Evolutionary conservation across 2,329 filamentous ascomycete genomes (phyloP).

Genomic region (Penicillium oxalicum): DNA sequence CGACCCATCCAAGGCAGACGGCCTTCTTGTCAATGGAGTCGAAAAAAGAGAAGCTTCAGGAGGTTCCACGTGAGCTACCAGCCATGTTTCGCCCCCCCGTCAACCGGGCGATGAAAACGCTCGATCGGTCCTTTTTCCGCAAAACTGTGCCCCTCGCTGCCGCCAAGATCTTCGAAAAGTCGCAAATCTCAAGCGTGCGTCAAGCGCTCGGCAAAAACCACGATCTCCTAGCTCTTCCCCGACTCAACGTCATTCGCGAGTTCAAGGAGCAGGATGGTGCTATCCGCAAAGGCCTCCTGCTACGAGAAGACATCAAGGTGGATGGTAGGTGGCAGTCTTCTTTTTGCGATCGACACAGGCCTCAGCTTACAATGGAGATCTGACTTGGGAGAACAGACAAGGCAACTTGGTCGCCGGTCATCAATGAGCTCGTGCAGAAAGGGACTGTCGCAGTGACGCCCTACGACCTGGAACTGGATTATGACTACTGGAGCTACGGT

Average conservation of each 20-base stretch:
- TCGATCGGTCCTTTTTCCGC: constrained; percentile 79
- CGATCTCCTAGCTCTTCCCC: constrained; percentile 61
- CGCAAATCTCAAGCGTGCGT: constrained; percentile 66
- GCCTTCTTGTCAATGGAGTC: constrained; percentile 19
- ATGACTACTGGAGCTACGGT: constrained; percentile 82
- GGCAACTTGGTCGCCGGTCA: constrained; percentile 67
- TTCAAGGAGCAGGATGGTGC: constrained; percentile 51
- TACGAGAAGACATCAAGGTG: constrained; percentile 34
- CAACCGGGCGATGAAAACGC: constrained; percentile 68
- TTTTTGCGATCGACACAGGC: too few relatives aligned
- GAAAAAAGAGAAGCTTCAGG: constrained; percentile 9
- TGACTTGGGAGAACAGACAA: constrained; percentile 44
- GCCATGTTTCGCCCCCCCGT: constrained; percentile 71
- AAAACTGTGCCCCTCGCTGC: constrained; percentile 71
- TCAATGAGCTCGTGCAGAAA: constrained; percentile 62
- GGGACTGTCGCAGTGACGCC: constrained; percentile 67
- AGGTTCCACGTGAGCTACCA: constrained; percentile 25
- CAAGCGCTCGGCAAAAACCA: constrained; percentile 58
- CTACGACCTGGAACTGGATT: constrained; percentile 70
- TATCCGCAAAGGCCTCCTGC: constrained; percentile 35
- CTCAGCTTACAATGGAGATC: too few relatives aligned
- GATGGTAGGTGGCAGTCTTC: constrained; percentile 32
- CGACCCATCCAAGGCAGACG: neutral
- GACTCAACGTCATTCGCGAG: constrained; percentile 56
- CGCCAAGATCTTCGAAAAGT: constrained; percentile 68